Percentiles rank a stretch among this genome's conserved stretches.
Conservation (phyloP, 768 basidiomycete species). For the Pholiota molesta region DNA sequence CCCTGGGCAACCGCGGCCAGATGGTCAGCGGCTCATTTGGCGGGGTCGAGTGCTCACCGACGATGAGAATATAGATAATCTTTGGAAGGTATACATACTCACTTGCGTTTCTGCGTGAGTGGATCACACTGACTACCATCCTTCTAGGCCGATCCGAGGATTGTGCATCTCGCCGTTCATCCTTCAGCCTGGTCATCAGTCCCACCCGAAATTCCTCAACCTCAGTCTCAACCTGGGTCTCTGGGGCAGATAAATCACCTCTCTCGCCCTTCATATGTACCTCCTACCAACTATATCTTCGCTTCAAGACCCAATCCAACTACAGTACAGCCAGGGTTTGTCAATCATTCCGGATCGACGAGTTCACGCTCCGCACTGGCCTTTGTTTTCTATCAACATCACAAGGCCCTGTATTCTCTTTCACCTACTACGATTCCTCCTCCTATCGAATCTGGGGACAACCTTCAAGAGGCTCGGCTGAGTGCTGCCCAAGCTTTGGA, state of each 20-base stretch:
- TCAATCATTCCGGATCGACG: neutral
- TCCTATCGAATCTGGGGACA: conserved; percentile 13
- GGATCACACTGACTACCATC: neutral
- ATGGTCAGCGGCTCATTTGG: conserved; percentile 81
- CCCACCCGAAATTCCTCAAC: conserved; percentile 44
- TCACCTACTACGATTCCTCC: conserved; percentile 20
- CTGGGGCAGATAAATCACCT: neutral
- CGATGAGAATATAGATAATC: conserved; percentile 61
- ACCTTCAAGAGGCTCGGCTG: conserved; percentile 22
- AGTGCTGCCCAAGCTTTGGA: conserved; percentile 38
- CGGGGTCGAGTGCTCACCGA: conserved; percentile 69
- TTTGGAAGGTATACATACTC: conserved; percentile 65
- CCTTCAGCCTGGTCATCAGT: conserved; percentile 71
- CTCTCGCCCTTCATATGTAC: neutral
- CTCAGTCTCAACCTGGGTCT: conserved; percentile 10
- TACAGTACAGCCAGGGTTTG: neutral
- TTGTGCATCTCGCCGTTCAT: conserved; percentile 79
- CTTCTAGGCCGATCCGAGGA: conserved; percentile 57
- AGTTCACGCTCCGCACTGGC: conserved; percentile 28
- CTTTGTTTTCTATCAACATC: conserved; percentile 45
- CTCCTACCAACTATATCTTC: neutral
- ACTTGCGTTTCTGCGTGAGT: neutral
- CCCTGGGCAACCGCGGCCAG: conserved; percentile 62
- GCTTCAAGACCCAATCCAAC: neutral
- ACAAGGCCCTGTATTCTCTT: conserved; percentile 44